phyloP scores from a whole-genome alignment of 495 filamentous ascomycete species.

The Penicillium egyptiacum region DNA sequence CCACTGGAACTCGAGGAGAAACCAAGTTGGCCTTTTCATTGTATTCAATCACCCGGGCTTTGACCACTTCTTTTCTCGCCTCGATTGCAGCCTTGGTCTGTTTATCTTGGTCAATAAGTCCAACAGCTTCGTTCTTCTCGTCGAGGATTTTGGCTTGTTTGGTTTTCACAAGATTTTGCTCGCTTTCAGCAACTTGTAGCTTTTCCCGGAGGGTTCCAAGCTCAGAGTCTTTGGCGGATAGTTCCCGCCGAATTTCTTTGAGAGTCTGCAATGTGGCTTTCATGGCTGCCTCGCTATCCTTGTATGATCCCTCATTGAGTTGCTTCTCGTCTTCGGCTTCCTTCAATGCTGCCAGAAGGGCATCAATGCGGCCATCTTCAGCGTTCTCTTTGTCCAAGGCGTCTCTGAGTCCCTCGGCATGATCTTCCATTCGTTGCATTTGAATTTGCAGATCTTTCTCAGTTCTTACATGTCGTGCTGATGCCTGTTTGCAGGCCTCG shows the following conservation, averaged over 20 bases:
- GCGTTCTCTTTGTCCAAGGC: conserved; percentile 59
- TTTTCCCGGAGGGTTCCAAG: conserved; percentile 43
- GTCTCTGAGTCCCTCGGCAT: conserved; percentile 56
- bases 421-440: conserved; percentile 57
- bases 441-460: conserved; percentile 53
- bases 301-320: conserved; percentile 46
- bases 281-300: conserved; percentile 54
- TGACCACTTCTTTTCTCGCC: conserved; percentile 44
- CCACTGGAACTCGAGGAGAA: conserved; percentile 62
- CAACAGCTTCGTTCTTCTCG: conserved; percentile 66
- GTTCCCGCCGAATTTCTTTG: conserved; percentile 38
- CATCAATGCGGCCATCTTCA: conserved; percentile 62
- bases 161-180: conserved; percentile 48
- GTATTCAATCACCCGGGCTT: conserved; percentile 51
- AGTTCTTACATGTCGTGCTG: conserved; percentile 43
- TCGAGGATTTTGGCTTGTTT: conserved; percentile 54
- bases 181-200: conserved; percentile 58
- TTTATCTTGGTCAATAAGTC: conserved; percentile 50
- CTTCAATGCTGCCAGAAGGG: conserved; percentile 52
- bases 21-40: conserved; percentile 57
- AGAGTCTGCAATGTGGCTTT: conserved; percentile 47
- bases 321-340: conserved; percentile 53
- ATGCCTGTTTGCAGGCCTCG: conserved; percentile 41
- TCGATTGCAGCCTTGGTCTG: conserved; percentile 47
- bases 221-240: conserved; percentile 42